Conservation (phyloP, 2,329 filamentous ascomycete genomes). For the Cylindrodendrum hubeiense region DNA sequence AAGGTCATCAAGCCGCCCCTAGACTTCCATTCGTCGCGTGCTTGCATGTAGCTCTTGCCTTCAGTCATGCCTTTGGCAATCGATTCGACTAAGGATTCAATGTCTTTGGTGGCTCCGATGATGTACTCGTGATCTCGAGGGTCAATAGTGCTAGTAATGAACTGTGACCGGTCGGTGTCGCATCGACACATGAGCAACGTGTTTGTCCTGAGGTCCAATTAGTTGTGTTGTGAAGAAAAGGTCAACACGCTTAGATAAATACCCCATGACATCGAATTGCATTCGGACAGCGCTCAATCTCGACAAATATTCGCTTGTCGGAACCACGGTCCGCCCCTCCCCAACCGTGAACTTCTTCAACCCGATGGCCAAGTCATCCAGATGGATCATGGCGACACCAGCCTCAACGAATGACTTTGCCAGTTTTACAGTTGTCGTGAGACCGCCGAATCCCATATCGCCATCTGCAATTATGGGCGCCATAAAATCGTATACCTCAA, state of each 20-base stretch:
- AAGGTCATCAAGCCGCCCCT: constrained; percentile 47
- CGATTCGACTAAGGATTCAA: constrained; percentile 25
- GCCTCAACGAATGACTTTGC: constrained; percentile 53
- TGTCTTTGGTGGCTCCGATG: constrained; percentile 49
- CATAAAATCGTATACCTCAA: constrained; percentile 22
- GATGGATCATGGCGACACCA: constrained; percentile 57
- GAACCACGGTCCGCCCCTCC: constrained; percentile 54
- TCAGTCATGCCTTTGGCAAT: constrained; percentile 25
- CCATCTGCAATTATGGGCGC: constrained; percentile 54
- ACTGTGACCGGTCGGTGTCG: constrained; percentile 52
- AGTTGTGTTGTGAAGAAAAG: neutral
- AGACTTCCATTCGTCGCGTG: constrained; percentile 48
- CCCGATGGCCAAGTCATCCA: constrained; percentile 57
- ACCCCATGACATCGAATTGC: constrained; percentile 55
- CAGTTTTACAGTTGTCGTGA: constrained; percentile 55
- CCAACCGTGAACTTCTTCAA: constrained; percentile 58
- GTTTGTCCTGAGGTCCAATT: constrained; percentile 40
- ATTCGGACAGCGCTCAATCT: constrained; percentile 52
- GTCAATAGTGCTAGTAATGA: constrained; percentile 53
- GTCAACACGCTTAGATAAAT: neutral
- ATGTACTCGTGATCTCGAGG: constrained; percentile 54
- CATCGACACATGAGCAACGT: constrained; percentile 54
- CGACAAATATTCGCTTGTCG: constrained; percentile 53
- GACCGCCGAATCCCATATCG: constrained; percentile 57
- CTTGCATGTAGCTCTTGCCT: constrained; percentile 43